Percentiles rank a stretch among this genome's conserved stretches.
Evolutionary conservation across 345 rosid species (phyloP).

Genomic region (Camelina neglecta): DNA sequence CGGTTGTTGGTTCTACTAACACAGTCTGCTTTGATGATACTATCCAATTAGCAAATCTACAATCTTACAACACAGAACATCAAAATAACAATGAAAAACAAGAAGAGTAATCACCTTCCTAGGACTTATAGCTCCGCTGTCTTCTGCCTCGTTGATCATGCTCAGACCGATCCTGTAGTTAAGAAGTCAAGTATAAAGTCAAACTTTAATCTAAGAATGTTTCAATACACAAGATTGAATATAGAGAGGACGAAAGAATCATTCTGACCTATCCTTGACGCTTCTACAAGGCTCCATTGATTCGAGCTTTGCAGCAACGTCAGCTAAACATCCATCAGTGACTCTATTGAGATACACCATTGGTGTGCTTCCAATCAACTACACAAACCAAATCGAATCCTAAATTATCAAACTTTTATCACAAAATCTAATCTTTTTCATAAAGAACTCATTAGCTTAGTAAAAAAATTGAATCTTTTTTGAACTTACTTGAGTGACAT

Average conservation of each 20-base stretch:
- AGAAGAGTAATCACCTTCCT: slow-evolving; percentile 59
- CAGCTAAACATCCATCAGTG: slow-evolving; percentile 72
- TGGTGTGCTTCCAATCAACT: slow-evolving; percentile 94
- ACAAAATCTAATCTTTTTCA: not conserved
- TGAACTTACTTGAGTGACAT: slow-evolving; percentile 68
- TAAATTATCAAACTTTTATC: not conserved
- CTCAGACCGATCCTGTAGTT: slow-evolving; percentile 75
- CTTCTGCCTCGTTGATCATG: slow-evolving; percentile 90
- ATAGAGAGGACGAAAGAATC: slow-evolving; percentile 11
- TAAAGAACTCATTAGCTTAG: not conserved
- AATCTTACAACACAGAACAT: slow-evolving; percentile 10
- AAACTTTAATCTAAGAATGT: not conserved
- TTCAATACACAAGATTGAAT: not conserved
- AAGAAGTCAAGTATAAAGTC: not conserved
- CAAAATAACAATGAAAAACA: not conserved
- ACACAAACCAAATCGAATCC: not conserved
- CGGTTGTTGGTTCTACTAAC: slow-evolving; percentile 84
- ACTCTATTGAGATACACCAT: slow-evolving; percentile 94
- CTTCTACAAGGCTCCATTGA: slow-evolving; percentile 97
- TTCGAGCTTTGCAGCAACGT: slow-evolving; percentile 95
- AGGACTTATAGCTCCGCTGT: slow-evolving; percentile 73
- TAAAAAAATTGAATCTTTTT: not conserved
- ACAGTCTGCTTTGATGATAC: slow-evolving; percentile 53
- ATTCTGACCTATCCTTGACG: slow-evolving; percentile 81
- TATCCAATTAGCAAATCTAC: slow-evolving; percentile 28